These are phyloP conservation scores for Cordyceps cicadae DNA, from an alignment of 2,329 filamentous ascomycete species.

Conservation along the genomic window DNA sequence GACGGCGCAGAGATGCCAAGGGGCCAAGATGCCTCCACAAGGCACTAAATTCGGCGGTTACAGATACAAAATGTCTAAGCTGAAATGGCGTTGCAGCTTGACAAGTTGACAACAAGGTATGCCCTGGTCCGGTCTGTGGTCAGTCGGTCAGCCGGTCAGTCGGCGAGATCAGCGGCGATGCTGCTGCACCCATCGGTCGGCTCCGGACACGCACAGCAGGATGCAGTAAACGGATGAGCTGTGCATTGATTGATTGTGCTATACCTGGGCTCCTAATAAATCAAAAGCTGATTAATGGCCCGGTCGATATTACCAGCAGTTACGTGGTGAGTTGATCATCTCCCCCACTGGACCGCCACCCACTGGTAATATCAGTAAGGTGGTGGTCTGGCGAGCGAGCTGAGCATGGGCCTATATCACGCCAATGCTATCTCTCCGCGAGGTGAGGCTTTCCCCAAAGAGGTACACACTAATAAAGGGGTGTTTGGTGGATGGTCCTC, in stretches of 20 bases:
- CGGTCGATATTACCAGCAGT: not conserved
- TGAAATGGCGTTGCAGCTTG: not conserved
- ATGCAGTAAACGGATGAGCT: not conserved
- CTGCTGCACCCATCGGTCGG: not conserved
- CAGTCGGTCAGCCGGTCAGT: not conserved
- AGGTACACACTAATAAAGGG: not conserved
- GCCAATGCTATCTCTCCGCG: not conserved
- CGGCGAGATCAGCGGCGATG: not conserved
- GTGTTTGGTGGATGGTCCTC: not conserved
- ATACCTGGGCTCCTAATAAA: not conserved
- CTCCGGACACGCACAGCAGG: not conserved
- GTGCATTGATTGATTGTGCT: not conserved
- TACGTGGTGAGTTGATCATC: not conserved
- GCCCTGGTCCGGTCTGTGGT: not conserved
- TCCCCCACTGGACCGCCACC: not conserved
- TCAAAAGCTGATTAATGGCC: not conserved
- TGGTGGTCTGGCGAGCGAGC: not conserved
- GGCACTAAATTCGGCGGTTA: not conserved
- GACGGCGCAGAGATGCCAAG: not conserved
- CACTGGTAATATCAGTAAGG: not conserved
- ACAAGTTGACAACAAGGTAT: not conserved
- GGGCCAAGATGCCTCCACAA: not conserved
- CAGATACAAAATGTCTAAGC: not conserved
- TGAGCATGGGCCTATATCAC: not conserved
- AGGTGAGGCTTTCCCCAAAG: not conserved